These are phyloP conservation scores for Setaria viridis DNA, from an alignment of 202 grass and related monocot species.

Conservation along the genomic window DNA sequence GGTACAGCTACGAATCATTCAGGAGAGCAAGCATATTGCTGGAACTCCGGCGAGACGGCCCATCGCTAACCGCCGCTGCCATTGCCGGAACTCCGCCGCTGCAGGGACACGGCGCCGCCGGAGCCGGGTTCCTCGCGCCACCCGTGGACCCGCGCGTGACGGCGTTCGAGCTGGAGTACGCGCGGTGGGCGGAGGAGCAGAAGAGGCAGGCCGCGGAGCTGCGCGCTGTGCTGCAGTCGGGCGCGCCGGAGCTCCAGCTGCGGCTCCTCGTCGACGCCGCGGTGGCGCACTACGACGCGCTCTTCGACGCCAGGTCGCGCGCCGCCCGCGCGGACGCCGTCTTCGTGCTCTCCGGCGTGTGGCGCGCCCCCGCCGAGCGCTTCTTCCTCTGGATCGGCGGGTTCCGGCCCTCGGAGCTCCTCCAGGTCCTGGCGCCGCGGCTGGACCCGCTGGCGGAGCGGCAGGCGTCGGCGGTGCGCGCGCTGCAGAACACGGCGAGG, in stretches of 20 bases:
- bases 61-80: neutral
- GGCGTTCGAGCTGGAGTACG: constrained; percentile 77
- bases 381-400: constrained; percentile 93
- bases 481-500: constrained; percentile 51
- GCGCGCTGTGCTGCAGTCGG: constrained; percentile 53
- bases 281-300: constrained; percentile 65
- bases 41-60: too few relatives aligned
- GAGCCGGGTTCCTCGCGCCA: neutral
- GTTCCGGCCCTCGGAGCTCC: constrained; percentile 85
- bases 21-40: too few relatives aligned
- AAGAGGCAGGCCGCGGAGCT: constrained; percentile 54
- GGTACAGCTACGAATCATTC: neutral
- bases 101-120: constrained; percentile 44
- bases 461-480: constrained; percentile 38
- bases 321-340: constrained; percentile 72
- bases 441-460: constrained; percentile 53
- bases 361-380: constrained; percentile 65
- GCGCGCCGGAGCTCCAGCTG: constrained; percentile 50
- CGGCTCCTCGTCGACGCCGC: constrained; percentile 55
- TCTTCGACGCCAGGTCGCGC: constrained; percentile 54
- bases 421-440: constrained; percentile 57
- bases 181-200: constrained; percentile 75
- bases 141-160: constrained; percentile 1
- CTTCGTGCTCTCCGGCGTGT: constrained; percentile 81
- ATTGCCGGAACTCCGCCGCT: neutral